Percentiles rank a stretch among this genome's conserved stretches.
Conservation (phyloP, 139 green algal genomes). For the Haematococcus lacustris region DNA sequence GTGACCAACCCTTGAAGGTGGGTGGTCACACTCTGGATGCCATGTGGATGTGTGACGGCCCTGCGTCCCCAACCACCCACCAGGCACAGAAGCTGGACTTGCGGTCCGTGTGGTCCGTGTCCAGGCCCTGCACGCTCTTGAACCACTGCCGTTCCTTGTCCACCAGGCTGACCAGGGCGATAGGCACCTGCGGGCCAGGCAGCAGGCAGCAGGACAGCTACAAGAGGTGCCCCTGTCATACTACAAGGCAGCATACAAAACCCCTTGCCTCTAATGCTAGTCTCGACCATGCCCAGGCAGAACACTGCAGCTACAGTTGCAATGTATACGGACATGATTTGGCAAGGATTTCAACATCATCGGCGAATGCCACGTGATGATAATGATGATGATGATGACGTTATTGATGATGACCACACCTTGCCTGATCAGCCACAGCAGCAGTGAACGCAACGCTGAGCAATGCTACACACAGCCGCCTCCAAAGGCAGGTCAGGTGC, state of each 20-base stretch:
- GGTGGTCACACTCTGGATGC: background rate
- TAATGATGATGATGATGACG: conserved; percentile 21
- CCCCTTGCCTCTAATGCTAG: no score
- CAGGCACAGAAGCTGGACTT: conserved; percentile 77
- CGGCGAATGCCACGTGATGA: background rate
- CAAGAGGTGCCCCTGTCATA: no score
- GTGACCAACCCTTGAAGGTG: background rate
- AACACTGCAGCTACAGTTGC: background rate
- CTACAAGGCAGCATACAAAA: no score
- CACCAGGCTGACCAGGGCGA: conserved; percentile 75
- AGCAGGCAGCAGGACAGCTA: background rate
- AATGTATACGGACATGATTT: background rate
- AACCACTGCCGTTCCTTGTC: conserved; percentile 84
- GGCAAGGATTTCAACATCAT: background rate
- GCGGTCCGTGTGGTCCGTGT: conserved; percentile 41
- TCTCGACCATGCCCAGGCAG: background rate
- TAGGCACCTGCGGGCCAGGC: conserved; percentile 41
- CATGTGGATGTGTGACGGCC: no score
- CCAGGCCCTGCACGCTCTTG: conserved; percentile 60
- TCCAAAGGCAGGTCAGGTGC: background rate
- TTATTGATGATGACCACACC: background rate
- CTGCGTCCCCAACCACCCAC: conserved; percentile 15
- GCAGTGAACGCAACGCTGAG: background rate
- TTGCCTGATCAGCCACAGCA: background rate
- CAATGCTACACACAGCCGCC: background rate